phyloP scores from a whole-genome alignment of 768 basidiomycete genomes.

The Termitomyces sp. region DNA sequence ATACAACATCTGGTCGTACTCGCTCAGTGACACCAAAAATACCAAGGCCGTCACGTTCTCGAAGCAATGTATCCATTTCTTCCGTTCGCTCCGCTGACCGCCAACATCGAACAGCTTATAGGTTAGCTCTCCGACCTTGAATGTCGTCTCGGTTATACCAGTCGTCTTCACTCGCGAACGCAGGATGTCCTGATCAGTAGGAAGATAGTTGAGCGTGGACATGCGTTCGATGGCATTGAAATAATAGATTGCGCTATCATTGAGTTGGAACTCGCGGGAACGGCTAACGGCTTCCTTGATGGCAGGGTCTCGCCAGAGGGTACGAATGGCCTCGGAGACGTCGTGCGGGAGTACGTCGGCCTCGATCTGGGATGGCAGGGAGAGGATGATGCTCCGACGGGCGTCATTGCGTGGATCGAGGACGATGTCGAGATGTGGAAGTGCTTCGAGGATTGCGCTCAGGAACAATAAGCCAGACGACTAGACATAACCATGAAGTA shows the following conservation, averaged over 20 bases:
- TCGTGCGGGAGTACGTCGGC: conserved; percentile 68
- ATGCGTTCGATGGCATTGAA: conserved; percentile 90
- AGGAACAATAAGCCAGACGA: neutral
- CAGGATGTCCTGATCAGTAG: conserved; percentile 93
- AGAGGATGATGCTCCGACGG: conserved; percentile 59
- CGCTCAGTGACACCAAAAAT: conserved; percentile 88
- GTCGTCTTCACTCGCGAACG: conserved; percentile 94
- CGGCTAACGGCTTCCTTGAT: conserved; percentile 80
- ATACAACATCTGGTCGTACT: conserved; percentile 97
- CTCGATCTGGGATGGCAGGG: conserved; percentile 74
- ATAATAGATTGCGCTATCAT: conserved; percentile 95
- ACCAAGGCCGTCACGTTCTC: conserved; percentile 93
- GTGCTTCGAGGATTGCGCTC: conserved; percentile 64
- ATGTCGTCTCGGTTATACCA: conserved; percentile 88
- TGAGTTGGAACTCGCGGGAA: conserved; percentile 92
- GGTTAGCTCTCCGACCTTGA: conserved; percentile 91
- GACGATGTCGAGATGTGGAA: conserved; percentile 75
- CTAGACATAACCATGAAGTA: neutral
- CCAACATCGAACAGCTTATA: conserved; percentile 93
- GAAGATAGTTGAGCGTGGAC: conserved; percentile 68
- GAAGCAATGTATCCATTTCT: conserved; percentile 97
- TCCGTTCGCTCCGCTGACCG: conserved; percentile 83
- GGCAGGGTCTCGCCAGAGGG: conserved; percentile 76
- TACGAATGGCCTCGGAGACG: conserved; percentile 71
- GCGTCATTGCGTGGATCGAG: conserved; percentile 68